phyloP scores from a whole-genome alignment of 192 early-diverging fungal species.

The Backusella parvicylindrica region DNA sequence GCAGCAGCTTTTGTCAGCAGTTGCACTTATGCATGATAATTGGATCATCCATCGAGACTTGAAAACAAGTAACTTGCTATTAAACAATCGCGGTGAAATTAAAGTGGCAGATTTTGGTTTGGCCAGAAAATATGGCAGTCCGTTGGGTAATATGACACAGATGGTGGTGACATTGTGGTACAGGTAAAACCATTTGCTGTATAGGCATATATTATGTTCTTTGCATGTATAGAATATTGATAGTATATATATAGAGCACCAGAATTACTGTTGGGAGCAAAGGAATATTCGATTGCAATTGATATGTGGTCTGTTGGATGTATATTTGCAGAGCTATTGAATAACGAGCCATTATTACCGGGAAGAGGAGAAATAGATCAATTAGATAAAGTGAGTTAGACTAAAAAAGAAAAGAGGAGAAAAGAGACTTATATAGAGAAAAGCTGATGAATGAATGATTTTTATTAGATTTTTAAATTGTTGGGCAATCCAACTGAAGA shows the following conservation, averaged over 20 bases:
- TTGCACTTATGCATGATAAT: slow-evolving; percentile 58
- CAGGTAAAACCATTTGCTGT: slow-evolving; percentile 42
- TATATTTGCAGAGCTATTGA: slow-evolving; percentile 93
- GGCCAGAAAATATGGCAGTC: slow-evolving; percentile 61
- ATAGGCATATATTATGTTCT: not conserved
- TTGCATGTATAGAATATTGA: not conserved
- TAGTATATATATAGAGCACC: slow-evolving; percentile 46
- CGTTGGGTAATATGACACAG: slow-evolving; percentile 59
- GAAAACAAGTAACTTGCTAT: slow-evolving; percentile 59
- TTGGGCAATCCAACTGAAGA: slow-evolving; percentile 83
- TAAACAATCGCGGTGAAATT: slow-evolving; percentile 58
- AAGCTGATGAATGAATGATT: not conserved
- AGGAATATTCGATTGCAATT: slow-evolving; percentile 62
- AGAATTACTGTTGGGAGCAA: slow-evolving; percentile 56
- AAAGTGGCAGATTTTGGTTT: slow-evolving; percentile 73
- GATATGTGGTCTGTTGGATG: slow-evolving; percentile 95
- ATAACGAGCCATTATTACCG: slow-evolving; percentile 77
- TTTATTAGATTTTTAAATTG: slow-evolving; percentile 73
- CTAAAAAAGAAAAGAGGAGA: no score
- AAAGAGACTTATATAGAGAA: no score
- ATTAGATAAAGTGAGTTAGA: slow-evolving; percentile 51
- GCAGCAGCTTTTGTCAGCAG: slow-evolving; percentile 62
- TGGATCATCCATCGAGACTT: slow-evolving; percentile 73
- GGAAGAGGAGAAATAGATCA: slow-evolving; percentile 82
- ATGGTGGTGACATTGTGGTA: slow-evolving; percentile 73